Conservation (phyloP, 164 flowering plant genomes). For the Paratinospora sagittata region DNA sequence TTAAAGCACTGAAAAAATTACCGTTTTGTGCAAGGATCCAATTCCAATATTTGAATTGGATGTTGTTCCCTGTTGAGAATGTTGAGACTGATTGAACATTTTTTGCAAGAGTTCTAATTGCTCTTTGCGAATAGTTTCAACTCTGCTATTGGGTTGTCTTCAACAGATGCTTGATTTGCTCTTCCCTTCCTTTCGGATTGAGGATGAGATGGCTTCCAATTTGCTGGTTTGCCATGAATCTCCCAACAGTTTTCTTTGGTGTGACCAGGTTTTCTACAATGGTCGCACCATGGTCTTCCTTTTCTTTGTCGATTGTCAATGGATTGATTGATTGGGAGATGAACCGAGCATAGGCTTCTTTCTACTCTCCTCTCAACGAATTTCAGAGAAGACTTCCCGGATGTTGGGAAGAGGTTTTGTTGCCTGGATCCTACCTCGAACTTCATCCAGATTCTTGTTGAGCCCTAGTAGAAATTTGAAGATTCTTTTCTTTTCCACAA, state of each 20-base stretch:
- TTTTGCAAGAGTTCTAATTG: neutral
- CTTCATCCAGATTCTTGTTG: slow-evolving; percentile 7
- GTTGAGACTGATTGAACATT: no score
- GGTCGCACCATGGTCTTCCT: slow-evolving; percentile 5
- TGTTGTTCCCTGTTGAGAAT: no score
- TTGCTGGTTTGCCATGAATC: slow-evolving; percentile 11
- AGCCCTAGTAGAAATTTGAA: slow-evolving; percentile 1
- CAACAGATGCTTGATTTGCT: neutral
- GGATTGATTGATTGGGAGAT: neutral
- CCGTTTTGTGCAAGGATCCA: no score
- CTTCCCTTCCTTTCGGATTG: neutral
- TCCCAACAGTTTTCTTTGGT: slow-evolving; percentile 10
- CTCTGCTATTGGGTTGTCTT: no score
- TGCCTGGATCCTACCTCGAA: neutral
- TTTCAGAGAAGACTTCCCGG: neutral
- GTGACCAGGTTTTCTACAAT: slow-evolving; percentile 5
- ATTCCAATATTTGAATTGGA: neutral
- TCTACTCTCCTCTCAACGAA: neutral
- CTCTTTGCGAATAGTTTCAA: no score
- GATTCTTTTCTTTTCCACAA: neutral
- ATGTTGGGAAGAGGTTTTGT: neutral
- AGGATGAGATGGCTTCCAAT: neutral
- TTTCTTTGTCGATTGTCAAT: neutral
- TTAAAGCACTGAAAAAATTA: no score
- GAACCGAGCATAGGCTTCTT: neutral